Percentiles rank a stretch among this genome's conserved stretches.
These are phyloP conservation scores for Gracilaria domingensis DNA, from an alignment of 23 red algal species.

Conservation along the genomic window DNA sequence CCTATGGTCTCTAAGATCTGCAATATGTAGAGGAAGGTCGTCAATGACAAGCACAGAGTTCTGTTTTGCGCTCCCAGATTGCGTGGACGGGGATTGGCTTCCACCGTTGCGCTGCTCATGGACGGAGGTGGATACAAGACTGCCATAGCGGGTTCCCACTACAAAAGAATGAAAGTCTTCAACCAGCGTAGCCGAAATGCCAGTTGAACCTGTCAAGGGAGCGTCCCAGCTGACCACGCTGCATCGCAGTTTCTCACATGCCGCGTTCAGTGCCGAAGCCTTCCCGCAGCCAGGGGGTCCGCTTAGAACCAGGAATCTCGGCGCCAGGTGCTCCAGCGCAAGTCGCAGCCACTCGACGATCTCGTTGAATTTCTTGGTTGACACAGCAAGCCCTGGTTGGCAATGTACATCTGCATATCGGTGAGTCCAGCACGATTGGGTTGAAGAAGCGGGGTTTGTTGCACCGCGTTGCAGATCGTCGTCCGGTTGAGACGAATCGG, in stretches of 20 bases:
- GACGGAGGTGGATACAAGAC: constrained; percentile 14
- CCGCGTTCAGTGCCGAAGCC: constrained; percentile 23
- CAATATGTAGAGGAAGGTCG: constrained; percentile 44
- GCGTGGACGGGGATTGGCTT: not conserved
- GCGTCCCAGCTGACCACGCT: constrained; percentile 43
- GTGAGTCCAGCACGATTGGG: constrained; percentile 18
- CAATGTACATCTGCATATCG: constrained; percentile 25
- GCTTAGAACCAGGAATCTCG: constrained; percentile 55
- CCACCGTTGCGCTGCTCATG: not conserved
- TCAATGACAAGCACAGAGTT: constrained; percentile 51
- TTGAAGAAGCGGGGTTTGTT: not conserved
- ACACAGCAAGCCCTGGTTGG: constrained; percentile 48
- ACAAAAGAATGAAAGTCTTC: constrained; percentile 68
- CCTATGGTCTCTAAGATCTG: constrained; percentile 16
- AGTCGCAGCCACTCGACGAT: constrained; percentile 46
- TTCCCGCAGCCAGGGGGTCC: constrained; percentile 72
- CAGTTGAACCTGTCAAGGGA: constrained; percentile 7
- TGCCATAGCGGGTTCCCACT: constrained; percentile 43
- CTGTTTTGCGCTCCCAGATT: not conserved
- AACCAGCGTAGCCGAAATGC: constrained; percentile 31
- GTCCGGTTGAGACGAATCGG: not conserved
- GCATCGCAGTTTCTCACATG: constrained; percentile 22
- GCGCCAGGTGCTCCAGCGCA: constrained; percentile 31
- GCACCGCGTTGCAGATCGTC: too few species aligned
- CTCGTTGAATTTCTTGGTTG: constrained; percentile 62